These are phyloP conservation scores for Barbatosphaeria neglecta DNA, from an alignment of 495 filamentous ascomycete species.

Conservation along the genomic window DNA sequence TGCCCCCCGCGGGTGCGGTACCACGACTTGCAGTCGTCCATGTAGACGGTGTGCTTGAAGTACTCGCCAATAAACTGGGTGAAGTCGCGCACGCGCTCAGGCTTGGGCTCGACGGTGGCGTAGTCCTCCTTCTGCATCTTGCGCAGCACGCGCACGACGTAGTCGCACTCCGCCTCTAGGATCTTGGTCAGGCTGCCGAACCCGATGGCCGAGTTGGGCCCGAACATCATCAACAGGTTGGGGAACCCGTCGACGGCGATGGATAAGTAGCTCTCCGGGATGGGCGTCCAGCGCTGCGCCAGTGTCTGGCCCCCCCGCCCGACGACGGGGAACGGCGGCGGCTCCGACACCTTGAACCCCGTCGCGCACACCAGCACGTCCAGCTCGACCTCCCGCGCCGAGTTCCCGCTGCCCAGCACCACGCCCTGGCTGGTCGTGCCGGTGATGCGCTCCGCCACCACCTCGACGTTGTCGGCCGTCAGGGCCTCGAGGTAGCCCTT, in stretches of 20 bases:
- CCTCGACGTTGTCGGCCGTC: slow-evolving; percentile 47
- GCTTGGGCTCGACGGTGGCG: slow-evolving; percentile 39
- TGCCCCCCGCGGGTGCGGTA: slow-evolving; percentile 36
- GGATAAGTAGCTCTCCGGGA: slow-evolving; percentile 53
- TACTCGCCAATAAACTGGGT: slow-evolving; percentile 48
- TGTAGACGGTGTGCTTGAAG: slow-evolving; percentile 52
- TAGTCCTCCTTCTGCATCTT: slow-evolving; percentile 60
- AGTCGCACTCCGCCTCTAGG: slow-evolving; percentile 49
- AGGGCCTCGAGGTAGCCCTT: slow-evolving; percentile 62
- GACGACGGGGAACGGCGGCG: slow-evolving; percentile 48
- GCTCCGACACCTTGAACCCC: slow-evolving; percentile 47
- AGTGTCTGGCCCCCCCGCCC: slow-evolving; percentile 38
- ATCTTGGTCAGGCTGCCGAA: slow-evolving; percentile 43
- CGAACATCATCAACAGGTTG: slow-evolving; percentile 52
- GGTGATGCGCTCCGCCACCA: slow-evolving; percentile 42
- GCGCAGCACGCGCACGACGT: slow-evolving; percentile 50
- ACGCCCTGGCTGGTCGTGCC: slow-evolving; percentile 41
- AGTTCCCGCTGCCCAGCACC: slow-evolving; percentile 29
- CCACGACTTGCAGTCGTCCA: slow-evolving; percentile 60
- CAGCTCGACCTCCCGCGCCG: slow-evolving; percentile 27
- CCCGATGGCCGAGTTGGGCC: slow-evolving; percentile 47
- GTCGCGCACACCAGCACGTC: slow-evolving; percentile 59
- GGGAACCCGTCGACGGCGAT: slow-evolving; percentile 53
- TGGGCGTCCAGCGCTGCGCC: slow-evolving; percentile 33
- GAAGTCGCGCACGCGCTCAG: slow-evolving; percentile 48